Base-by-base conservation (phyloP, 176 grass and related monocot genomes). In the Rhynchospora breviuscula region DNA sequence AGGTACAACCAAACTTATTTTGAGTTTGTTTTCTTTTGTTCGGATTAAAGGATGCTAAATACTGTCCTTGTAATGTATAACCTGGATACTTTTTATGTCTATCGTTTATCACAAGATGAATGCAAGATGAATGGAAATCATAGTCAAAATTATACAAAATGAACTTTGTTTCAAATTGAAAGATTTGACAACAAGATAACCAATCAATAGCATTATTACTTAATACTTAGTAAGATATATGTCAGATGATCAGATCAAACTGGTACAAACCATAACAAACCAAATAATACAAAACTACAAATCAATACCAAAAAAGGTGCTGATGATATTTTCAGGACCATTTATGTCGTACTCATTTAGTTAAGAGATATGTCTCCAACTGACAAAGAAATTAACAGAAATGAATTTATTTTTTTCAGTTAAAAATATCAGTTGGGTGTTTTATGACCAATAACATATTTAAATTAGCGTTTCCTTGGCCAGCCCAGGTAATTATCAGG, bases 1-100 rank as follows among this genome's bases (percentile, higher is more conserved):
- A 89, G 96, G 96, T 95, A 81, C 0, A 33, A 40, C 63, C 59
- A 26, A 81, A 69, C 59, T 84, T 15, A 18, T 23, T n/a, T 76
- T 45, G 6, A 14, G 12, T 26, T 10, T 2, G 46, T 63, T 63
- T 3, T 60, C 17, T 10, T 18, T 14, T 8, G 60, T 60, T 61
- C 11, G 31, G 33, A 59, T 59, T 60, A 12, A 61, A 61, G 35
- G 17, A 60, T 35, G 56, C 57, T 26, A 4, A 26, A 59, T 57
- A 19, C 4, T 14, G 1, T 25, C 25, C 18, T 5, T 58, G 26
- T 29, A 53, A 48, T 10, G 19, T 25, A 2, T 52, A 22, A 75
- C 46, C 21, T 53, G 11, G 46, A 48, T 73, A 15, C 10, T 67
- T 8, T 48, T 73, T 70, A 35, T 40, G 4, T 40, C 35, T 18